Conservation (phyloP, 1,284 basidiomycete genomes). For the Athelia sp. region DNA sequence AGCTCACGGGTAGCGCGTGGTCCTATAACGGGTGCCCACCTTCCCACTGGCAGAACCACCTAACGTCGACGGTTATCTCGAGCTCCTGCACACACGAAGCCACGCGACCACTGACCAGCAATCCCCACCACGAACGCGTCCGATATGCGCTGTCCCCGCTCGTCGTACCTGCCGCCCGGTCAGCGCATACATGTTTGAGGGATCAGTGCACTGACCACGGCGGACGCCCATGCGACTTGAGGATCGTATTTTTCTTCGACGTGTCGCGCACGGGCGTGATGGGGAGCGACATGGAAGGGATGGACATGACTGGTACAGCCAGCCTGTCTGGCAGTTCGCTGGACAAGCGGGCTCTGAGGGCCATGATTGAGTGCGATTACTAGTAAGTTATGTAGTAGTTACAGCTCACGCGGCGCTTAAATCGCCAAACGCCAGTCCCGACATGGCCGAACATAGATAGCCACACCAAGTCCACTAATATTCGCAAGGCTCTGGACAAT, state of each 20-base stretch:
- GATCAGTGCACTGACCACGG: constrained; percentile 55
- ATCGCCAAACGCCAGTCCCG: not conserved
- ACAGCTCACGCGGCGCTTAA: not conserved
- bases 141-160: constrained; percentile 61
- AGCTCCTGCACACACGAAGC: constrained; percentile 25
- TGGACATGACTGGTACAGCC: not conserved
- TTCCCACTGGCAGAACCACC: constrained; percentile 94
- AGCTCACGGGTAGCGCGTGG: constrained; percentile 3
- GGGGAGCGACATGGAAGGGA: not conserved
- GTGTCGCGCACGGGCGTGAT: not conserved
- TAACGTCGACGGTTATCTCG: constrained; percentile 21
- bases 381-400: not conserved
- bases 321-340: not conserved
- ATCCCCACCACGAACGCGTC: constrained; percentile 92
- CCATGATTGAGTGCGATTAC: not conserved
- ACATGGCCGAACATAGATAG: not conserved
- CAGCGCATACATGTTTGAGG: constrained; percentile 6
- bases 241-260: constrained; percentile 66
- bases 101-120: constrained; percentile 60
- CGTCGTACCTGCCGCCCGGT: constrained; percentile 61
- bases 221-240: constrained; percentile 79
- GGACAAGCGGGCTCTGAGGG: not conserved
- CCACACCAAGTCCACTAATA: too few species aligned
- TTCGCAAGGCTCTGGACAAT: too few species aligned
- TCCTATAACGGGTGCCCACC: constrained; percentile 37